Evolutionary conservation across 805 yeast genomes (phyloP).

Genomic region (Pichia pseudocactophila): DNA sequence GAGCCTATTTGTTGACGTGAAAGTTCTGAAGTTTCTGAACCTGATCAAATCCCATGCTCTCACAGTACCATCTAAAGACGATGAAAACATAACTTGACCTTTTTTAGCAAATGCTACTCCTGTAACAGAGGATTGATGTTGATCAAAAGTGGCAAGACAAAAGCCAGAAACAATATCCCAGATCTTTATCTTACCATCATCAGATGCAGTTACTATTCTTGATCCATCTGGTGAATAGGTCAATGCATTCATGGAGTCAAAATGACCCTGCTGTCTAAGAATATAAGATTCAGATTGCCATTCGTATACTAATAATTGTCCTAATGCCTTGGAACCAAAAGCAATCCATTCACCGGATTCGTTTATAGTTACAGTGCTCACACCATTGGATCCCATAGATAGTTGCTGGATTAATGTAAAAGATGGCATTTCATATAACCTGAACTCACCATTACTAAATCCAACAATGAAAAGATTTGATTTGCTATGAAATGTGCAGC

Average conservation of each 20-base stretch:
- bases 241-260: conserved; percentile 76
- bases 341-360: conserved; percentile 93
- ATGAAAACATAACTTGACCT: conserved; percentile 85
- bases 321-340: conserved; percentile 81
- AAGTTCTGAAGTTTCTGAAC: conserved; percentile 88
- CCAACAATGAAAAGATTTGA: conserved; percentile 79
- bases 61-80: conserved; percentile 93
- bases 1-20: conserved; percentile 81
- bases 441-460: conserved; percentile 80
- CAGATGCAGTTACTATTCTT: conserved; percentile 84
- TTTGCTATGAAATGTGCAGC: conserved; percentile 74
- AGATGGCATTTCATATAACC: conserved; percentile 79
- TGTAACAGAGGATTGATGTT: conserved; percentile 84
- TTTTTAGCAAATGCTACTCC: conserved; percentile 78
- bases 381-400: conserved; percentile 85
- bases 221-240: conserved; percentile 94
- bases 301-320: conserved; percentile 94
- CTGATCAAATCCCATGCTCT: conserved; percentile 95
- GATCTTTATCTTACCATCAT: conserved; percentile 92
- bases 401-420: conserved; percentile 77
- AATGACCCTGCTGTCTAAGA: conserved; percentile 94
- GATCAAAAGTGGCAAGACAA: conserved; percentile 84
- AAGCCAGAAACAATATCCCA: conserved; percentile 95
- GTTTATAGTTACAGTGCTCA: conserved; percentile 75
- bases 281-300: conserved; percentile 98